These are phyloP conservation scores for Schizosaccharomyces cryophilus DNA, from an alignment of 805 yeast species.

Conservation along the genomic window DNA sequence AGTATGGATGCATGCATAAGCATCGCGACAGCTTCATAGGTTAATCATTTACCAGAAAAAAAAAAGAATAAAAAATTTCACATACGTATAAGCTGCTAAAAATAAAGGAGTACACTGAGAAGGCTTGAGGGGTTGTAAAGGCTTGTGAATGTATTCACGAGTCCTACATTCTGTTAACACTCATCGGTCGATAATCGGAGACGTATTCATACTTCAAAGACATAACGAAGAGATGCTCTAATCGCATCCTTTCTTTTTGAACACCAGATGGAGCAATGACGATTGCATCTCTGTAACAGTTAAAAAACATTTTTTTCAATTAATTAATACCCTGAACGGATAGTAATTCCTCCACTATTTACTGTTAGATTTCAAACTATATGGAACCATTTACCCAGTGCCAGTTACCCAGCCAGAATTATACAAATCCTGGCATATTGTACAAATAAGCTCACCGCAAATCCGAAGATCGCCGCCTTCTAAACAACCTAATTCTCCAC, in stretches of 20 bases:
- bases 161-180: conserved; percentile 20
- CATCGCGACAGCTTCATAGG: conserved; percentile 23
- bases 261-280: conserved; percentile 90
- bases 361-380: not conserved
- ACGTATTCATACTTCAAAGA: not conserved
- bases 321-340: conserved; percentile 20
- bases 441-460: conserved; percentile 35
- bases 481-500: not conserved
- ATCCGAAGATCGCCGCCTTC: not conserved
- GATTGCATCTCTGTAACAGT: conserved; percentile 20
- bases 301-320: not conserved
- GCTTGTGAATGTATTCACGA: conserved; percentile 31
- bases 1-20: conserved; percentile 87
- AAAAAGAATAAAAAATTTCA: not conserved
- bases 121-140: conserved; percentile 41
- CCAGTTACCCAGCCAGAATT: conserved; percentile 81
- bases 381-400: conserved; percentile 22
- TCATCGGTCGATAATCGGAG: not conserved
- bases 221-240: conserved; percentile 60
- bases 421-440: conserved; percentile 52
- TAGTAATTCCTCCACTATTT: conserved; percentile 61
- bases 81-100: conserved; percentile 32
- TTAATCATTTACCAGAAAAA: not conserved
- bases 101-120: conserved; percentile 85
- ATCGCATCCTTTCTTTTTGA: conserved; percentile 69